Conservation (phyloP, 306 rosid species). For the Hippophae tibetana region DNA sequence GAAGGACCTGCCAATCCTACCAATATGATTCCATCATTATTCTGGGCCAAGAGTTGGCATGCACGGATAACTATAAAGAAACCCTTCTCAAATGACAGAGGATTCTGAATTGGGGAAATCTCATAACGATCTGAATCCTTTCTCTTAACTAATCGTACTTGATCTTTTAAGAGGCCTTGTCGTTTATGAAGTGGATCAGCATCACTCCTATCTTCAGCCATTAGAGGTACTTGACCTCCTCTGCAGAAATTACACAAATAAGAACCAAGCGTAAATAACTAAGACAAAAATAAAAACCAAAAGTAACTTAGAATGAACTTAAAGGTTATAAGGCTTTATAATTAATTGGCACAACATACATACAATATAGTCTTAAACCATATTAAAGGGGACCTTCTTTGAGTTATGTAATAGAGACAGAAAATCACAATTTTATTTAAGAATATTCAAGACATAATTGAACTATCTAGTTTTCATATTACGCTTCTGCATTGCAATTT, state of each 20-base stretch:
- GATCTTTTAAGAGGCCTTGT: constrained; percentile 83
- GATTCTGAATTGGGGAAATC: constrained; percentile 59
- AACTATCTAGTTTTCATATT: no score
- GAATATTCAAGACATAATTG: no score
- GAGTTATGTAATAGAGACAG: no score
- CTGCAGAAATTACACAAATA: constrained; percentile 9
- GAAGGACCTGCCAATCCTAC: constrained; percentile 99
- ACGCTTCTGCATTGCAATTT: no score
- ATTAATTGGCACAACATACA: no score
- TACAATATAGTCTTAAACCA: no score
- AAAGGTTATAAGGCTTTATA: no score
- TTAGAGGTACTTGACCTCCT: constrained; percentile 32
- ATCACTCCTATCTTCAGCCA: constrained; percentile 48
- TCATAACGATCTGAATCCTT: constrained; percentile 57
- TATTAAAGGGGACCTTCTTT: no score
- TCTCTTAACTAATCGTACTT: constrained; percentile 70
- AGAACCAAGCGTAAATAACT: constrained; percentile 1
- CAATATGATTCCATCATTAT: constrained; percentile 79
- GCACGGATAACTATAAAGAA: constrained; percentile 90
- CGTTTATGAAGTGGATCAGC: constrained; percentile 52
- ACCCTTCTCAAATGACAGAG: constrained; percentile 90
- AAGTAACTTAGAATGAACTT: no score
- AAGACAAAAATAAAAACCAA: no score
- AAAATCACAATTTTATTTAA: no score
- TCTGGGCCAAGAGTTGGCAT: constrained; percentile 75